phyloP scores from a whole-genome alignment of 768 basidiomycete species.

The Roridomyces roridus region DNA sequence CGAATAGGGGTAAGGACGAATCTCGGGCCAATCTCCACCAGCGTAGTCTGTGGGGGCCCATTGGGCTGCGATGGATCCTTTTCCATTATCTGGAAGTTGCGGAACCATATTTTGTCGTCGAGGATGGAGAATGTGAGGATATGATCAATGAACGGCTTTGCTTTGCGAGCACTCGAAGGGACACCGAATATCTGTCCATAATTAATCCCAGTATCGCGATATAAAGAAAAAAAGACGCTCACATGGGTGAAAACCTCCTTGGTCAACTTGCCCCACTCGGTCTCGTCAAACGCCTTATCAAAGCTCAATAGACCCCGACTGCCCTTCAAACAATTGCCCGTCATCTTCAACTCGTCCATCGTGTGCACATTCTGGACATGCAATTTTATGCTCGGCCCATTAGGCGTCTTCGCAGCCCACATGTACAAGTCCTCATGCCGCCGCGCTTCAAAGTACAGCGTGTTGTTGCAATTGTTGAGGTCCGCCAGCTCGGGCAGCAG shows the following conservation, averaged over 20 bases:
- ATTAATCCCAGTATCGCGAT: background rate
- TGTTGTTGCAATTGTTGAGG: conserved; percentile 96
- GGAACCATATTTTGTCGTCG: conserved; percentile 98
- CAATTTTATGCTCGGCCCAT: conserved; percentile 96
- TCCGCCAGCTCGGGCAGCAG: conserved; percentile 96
- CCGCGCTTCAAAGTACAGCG: conserved; percentile 96
- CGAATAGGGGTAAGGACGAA: conserved; percentile 97
- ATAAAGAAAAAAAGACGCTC: conserved; percentile 36
- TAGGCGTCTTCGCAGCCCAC: conserved; percentile 97
- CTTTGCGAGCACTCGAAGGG: conserved; percentile 85
- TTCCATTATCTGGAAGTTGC: conserved; percentile 98
- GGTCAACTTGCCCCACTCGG: conserved; percentile 83
- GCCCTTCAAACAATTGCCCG: conserved; percentile 97
- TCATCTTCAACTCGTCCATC: conserved; percentile 99
- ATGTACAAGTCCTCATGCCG: conserved; percentile 95
- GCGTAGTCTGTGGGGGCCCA: conserved; percentile 82
- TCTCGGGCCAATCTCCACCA: conserved; percentile 96
- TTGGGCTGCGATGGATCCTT: conserved; percentile 91
- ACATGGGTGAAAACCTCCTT: conserved; percentile 97
- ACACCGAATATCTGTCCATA: conserved; percentile 87
- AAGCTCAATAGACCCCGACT: conserved; percentile 92
- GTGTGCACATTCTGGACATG: conserved; percentile 99
- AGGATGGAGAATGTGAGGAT: conserved; percentile 95
- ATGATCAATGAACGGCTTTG: conserved; percentile 98
- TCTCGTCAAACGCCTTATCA: conserved; percentile 88